Evolutionary conservation across 257 asterid genomes (phyloP), one percentile per base, ranked within the genome.

Genomic region (Solanum ahanhuiri): DNA sequence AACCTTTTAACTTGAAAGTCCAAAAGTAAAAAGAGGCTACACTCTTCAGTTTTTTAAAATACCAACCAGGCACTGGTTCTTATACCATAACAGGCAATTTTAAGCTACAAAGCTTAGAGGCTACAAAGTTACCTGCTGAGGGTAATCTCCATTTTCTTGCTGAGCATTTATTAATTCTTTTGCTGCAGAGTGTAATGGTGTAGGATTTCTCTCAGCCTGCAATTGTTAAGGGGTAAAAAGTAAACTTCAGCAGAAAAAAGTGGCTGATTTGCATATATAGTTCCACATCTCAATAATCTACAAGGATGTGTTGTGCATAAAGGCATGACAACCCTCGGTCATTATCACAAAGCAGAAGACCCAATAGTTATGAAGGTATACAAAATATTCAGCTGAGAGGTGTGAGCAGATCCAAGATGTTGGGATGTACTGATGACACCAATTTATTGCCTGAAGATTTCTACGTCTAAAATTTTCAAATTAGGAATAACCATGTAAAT

Each of bases 71-170:
- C 66, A 79, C 41, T 8, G 37, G 84, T 25, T 79, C 28, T 18
- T 9, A 79, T 48, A 48, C 67, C 35, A 34, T 28, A 79, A 67
- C 67, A 81, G 31, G 28, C 66, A 48, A 15, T 81, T 81, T 17
- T 48, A 48, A 45, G 41, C 28, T 48, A 45, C 43, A 81, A 30
- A 9, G 66, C 15, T 51, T 28, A 9, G 41, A 45, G 60, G 10
- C 84, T 79, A 37, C 64, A 82, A 35, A 89, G 82, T 87, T 93
- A 94, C 99, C 98, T 96, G 92, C 82, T 96, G 99, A 17, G 98
- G 98, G 86, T 88, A 96, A 93, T 96, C 99, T 89, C 98, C 99
- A 89, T 96, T 91, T 89, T 96, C 99, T 79, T 87, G 86, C 86
- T 96, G 99, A 87, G 98, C 93, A 89, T 96, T 96, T 86, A 96